Percentiles rank a stretch among this genome's conserved stretches.
Conservation (phyloP, 139 green algal genomes). For the Chloropicon primus region DNA sequence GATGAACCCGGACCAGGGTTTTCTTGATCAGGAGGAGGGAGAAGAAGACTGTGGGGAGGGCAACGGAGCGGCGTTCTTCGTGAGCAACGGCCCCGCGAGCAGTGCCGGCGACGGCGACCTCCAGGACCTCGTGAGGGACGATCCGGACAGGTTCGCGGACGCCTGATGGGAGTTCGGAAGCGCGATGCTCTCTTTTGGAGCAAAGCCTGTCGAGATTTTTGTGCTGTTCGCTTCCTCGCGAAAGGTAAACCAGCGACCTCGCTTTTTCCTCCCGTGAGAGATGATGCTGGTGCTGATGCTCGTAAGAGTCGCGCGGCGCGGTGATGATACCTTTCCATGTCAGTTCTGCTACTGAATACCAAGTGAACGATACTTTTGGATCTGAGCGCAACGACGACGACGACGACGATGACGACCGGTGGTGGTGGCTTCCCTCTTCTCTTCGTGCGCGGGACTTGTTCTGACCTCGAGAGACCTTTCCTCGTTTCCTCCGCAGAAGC, state of each 20-base stretch:
- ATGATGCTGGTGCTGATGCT: too few relatives aligned
- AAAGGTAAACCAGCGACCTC: too few relatives aligned
- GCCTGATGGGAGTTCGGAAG: too few relatives aligned
- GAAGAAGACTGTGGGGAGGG: background rate
- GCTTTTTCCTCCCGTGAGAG: too few relatives aligned
- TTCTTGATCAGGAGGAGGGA: background rate
- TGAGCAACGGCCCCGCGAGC: background rate
- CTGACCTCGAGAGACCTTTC: background rate
- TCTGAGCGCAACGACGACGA: background rate
- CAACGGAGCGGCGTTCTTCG: background rate
- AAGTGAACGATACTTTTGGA: background rate
- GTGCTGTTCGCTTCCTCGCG: too few relatives aligned
- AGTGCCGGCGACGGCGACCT: background rate
- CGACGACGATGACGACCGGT: too few relatives aligned
- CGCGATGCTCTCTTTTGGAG: too few relatives aligned
- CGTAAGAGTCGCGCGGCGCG: background rate
- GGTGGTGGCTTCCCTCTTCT: too few relatives aligned
- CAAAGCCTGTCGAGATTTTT: too few relatives aligned
- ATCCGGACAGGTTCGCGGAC: background rate
- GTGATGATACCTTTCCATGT: background rate
- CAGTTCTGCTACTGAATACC: background rate
- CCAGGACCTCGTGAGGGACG: background rate
- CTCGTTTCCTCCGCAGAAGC: too few relatives aligned
- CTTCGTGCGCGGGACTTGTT: too few relatives aligned
- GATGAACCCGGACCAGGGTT: background rate